Percentiles rank a stretch among this genome's conserved stretches.
These are phyloP conservation scores for Aphanoascus verrucosus DNA, from an alignment of 2,329 filamentous ascomycete species.

Conservation along the genomic window DNA sequence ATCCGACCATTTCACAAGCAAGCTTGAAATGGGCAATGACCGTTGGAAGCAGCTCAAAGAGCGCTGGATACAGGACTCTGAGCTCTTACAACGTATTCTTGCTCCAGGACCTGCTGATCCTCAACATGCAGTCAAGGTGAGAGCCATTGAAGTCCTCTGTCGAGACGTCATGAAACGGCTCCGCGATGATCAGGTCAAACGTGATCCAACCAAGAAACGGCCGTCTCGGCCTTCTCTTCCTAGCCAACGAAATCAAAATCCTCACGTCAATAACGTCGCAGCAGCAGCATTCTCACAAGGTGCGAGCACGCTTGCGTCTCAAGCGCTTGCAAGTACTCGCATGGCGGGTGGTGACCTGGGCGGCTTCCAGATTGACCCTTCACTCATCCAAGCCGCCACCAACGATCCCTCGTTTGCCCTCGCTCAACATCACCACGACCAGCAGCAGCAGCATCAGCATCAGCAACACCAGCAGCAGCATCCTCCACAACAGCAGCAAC, in stretches of 20 bases:
- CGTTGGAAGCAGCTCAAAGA: slow-evolving; percentile 62
- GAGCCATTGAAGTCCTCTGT: slow-evolving; percentile 59
- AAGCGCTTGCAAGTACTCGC: slow-evolving; percentile 35
- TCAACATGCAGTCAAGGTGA: slow-evolving; percentile 46
- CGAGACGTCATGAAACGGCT: slow-evolving; percentile 68
- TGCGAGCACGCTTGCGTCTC: slow-evolving; percentile 35
- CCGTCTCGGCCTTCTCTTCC: not conserved
- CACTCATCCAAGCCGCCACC: slow-evolving; percentile 49
- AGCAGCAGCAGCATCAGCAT: not conserved
- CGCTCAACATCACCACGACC: slow-evolving; percentile 8
- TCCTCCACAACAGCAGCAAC: slow-evolving; percentile 22
- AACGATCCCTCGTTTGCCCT: slow-evolving; percentile 37
- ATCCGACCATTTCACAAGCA: slow-evolving; percentile 58
- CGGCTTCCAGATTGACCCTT: slow-evolving; percentile 54
- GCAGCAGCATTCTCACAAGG: slow-evolving; percentile 23
- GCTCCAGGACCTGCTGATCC: slow-evolving; percentile 43
- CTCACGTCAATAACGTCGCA: slow-evolving; percentile 17
- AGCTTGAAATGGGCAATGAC: slow-evolving; percentile 59
- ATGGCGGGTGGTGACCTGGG: slow-evolving; percentile 32
- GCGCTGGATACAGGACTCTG: slow-evolving; percentile 52
- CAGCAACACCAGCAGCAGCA: slow-evolving; percentile 22
- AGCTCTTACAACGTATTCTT: slow-evolving; percentile 47
- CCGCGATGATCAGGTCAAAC: slow-evolving; percentile 54
- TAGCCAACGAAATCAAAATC: slow-evolving; percentile 19
- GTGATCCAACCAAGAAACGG: slow-evolving; percentile 34